Conservation (phyloP, 208 protist genomes). For the Balamuthia mandrillaris region DNA sequence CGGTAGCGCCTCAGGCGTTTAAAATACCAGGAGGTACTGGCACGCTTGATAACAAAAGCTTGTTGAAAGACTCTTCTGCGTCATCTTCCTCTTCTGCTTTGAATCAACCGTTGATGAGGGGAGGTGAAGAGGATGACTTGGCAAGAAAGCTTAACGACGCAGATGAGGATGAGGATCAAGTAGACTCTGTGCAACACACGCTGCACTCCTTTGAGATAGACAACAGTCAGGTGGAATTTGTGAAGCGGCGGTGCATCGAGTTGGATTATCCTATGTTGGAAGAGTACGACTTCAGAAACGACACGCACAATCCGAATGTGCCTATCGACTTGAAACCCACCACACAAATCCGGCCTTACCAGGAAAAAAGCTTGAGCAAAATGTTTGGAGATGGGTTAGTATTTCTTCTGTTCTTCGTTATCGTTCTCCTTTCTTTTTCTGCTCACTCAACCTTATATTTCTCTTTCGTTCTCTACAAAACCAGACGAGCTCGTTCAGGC, state of each 20-base stretch:
- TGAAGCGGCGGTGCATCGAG: conserved; percentile 67
- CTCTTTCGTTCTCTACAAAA: background rate
- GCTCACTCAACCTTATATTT: background rate
- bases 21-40: conserved; percentile 4
- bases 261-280: conserved; percentile 74
- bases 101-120: background rate
- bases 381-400: conserved; percentile 78
- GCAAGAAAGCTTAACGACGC: background rate
- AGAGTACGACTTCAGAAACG: conserved; percentile 81
- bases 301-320: conserved; percentile 63
- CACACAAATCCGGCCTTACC: conserved; percentile 71
- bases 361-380: conserved; percentile 78
- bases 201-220: conserved; percentile 35
- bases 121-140: background rate
- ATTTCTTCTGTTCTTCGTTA: background rate
- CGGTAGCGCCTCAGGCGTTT: background rate
- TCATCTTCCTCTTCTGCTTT: background rate
- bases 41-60: background rate
- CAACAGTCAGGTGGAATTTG: conserved; percentile 3
- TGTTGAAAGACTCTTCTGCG: background rate
- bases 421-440: background rate
- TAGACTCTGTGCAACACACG: background rate
- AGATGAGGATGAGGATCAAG: background rate
- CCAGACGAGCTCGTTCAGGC: conserved; percentile 75
- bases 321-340: conserved; percentile 77